These are phyloP conservation scores for Phlebiopsis flavidoalba DNA, from an alignment of 768 basidiomycete genomes.

Conservation along the genomic window DNA sequence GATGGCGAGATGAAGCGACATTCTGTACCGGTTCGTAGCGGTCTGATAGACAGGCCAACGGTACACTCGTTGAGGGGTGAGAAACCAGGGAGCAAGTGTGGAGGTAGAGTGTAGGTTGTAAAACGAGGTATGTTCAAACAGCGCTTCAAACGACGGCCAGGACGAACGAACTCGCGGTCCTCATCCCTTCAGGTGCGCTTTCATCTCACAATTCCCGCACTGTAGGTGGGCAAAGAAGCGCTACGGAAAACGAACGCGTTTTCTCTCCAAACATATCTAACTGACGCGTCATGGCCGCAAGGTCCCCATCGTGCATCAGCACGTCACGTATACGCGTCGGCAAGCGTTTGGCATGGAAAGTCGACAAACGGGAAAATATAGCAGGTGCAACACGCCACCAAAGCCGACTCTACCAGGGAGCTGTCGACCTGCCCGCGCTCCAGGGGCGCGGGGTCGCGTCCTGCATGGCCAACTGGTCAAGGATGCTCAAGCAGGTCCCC, in stretches of 20 bases:
- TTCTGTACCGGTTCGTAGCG: too few species aligned
- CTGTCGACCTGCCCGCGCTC: constrained; percentile 57
- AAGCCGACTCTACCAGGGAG: constrained; percentile 20
- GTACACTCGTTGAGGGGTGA: background rate
- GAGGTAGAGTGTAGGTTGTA: background rate
- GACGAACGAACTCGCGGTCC: too few species aligned
- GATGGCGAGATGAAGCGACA: constrained; percentile 4
- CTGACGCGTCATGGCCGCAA: constrained; percentile 8
- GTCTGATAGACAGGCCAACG: background rate
- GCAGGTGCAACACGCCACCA: constrained; percentile 2
- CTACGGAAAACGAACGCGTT: constrained; percentile 10
- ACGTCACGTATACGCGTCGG: background rate
- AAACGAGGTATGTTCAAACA: background rate
- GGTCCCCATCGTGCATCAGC: constrained; percentile 6
- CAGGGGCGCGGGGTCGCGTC: constrained; percentile 62
- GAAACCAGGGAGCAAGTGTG: background rate
- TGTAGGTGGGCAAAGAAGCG: background rate
- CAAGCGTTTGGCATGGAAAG: background rate
- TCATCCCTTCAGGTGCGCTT: background rate
- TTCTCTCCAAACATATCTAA: constrained; percentile 6
- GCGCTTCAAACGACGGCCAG: too few species aligned
- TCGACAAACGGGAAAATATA: background rate
- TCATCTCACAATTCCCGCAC: background rate
- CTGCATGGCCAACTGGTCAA: constrained; percentile 66
- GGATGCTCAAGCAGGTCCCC: constrained; percentile 69